Base-by-base conservation (phyloP, 805 yeast species). In the Spathaspora arborariae region DNA sequence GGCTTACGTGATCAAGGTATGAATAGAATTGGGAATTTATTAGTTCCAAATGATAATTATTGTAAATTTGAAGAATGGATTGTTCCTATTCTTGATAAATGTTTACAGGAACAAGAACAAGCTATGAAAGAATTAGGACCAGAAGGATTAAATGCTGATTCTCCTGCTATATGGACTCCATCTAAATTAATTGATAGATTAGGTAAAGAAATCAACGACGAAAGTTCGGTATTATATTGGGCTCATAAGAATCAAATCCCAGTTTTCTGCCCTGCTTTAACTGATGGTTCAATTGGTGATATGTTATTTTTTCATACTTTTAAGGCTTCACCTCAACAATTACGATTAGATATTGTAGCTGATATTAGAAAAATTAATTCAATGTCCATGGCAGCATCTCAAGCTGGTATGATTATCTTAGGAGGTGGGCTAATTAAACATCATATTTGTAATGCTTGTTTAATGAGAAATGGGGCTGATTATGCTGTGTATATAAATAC, bases 401-500 rank as follows among this genome's bases (percentile, higher is more conserved):
- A 76, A 55, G 97, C 99, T 5, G 98, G 99, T 53, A 94, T 94
- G 97, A 72, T 94, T 45, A 84, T 94, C 51, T 78, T 94, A 42
- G 99, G 99, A 48, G 99, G 99, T 58, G 99, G 99, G 37, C 71
- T 94, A 48, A 80, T 94, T 60, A 94, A 94, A 71, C 99, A 94
- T 65, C 99, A 94, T 64, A 94, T 94, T 57, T 91, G 96, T 59
- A 94, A 94, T 62, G 99, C 99, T 11, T 92, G 98, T 64, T 75
- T 94, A 57, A 94, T 94, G 99, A 85, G 99, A 75, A 95, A 94
- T 59, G 99, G 99, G 59, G 99, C 99, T 19, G 99, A 94, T 65
- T 89, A 84, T 63, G 98, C 99, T 5, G 97, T 94, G 16, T 94
- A 81, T 68, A 92, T 94, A 64, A 94, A 94, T 68, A 94, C 99